phyloP scores from a whole-genome alignment of 495 filamentous ascomycete genomes.

The Aspergillus haitiensis region DNA sequence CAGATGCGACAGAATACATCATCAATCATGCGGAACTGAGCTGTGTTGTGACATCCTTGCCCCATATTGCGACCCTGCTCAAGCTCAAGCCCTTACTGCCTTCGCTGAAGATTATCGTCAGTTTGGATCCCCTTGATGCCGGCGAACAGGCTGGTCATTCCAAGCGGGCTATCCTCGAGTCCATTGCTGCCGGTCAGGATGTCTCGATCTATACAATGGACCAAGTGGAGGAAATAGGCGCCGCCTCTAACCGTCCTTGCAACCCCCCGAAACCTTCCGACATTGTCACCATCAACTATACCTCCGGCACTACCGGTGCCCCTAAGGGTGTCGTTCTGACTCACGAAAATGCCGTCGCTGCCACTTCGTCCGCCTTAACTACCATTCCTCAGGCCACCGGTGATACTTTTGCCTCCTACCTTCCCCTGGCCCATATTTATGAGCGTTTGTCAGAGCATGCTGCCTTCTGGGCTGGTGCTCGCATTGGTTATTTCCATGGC shows the following conservation, averaged over 20 bases:
- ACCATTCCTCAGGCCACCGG: slow-evolving; percentile 48
- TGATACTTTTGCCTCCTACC: slow-evolving; percentile 77
- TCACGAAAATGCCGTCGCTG: slow-evolving; percentile 78
- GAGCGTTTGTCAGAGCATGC: slow-evolving; percentile 79
- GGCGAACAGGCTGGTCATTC: slow-evolving; percentile 77
- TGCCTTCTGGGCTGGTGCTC: slow-evolving; percentile 66
- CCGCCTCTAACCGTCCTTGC: slow-evolving; percentile 61
- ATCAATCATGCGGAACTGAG: slow-evolving; percentile 81
- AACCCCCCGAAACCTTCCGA: slow-evolving; percentile 71
- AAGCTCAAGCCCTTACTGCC: slow-evolving; percentile 79
- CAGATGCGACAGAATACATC: slow-evolving; percentile 90
- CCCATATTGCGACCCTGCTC: slow-evolving; percentile 82
- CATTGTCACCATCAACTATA: slow-evolving; percentile 95
- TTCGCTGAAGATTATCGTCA: slow-evolving; percentile 83
- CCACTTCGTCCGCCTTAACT: slow-evolving; percentile 57
- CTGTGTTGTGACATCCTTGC: slow-evolving; percentile 76
- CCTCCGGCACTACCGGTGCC: slow-evolving; percentile 89
- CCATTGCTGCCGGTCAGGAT: slow-evolving; percentile 68
- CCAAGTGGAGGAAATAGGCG: slow-evolving; percentile 78
- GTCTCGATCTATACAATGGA: slow-evolving; percentile 74
- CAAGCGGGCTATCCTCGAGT: slow-evolving; percentile 74
- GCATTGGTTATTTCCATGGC: slow-evolving; percentile 94
- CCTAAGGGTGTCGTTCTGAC: slow-evolving; percentile 92
- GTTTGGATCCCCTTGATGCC: slow-evolving; percentile 78
- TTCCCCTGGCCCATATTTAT: slow-evolving; percentile 94